A percentile compares a stretch with the other conserved stretches of the same genome.
Conservation (phyloP, 306 rosid species). For the Begonia fuchsioides region DNA sequence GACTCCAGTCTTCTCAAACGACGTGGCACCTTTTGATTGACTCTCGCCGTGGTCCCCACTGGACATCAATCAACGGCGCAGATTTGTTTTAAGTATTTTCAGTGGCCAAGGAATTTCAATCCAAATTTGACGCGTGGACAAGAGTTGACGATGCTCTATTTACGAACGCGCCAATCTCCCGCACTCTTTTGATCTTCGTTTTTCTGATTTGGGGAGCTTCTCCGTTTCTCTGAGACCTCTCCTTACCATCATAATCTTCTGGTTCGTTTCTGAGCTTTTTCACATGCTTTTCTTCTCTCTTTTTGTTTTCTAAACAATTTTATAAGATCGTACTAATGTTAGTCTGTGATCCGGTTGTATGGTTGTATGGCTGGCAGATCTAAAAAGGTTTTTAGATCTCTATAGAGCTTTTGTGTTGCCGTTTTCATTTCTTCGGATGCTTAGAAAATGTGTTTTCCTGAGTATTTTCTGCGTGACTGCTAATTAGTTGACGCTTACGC, state of each 20-base stretch:
- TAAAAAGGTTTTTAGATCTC: background rate
- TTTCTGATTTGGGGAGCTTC: conserved; percentile 21
- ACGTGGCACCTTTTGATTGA: no score
- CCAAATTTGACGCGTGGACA: background rate
- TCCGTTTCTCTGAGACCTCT: conserved; percentile 3
- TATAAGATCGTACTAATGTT: no score
- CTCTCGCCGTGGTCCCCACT: no score
- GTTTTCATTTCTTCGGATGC: background rate
- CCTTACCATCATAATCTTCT: conserved; percentile 8
- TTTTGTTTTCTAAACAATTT: conserved; percentile 2
- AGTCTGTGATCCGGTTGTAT: conserved; percentile 1
- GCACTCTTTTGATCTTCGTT: conserved; percentile 7
- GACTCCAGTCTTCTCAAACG: no score
- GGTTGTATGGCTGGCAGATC: conserved; percentile 10
- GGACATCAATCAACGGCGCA: no score
- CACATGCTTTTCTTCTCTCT: background rate
- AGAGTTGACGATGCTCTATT: background rate
- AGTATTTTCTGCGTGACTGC: background rate
- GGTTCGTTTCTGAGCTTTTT: conserved; percentile 9
- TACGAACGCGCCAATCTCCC: conserved; percentile 1
- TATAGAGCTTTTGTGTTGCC: background rate
- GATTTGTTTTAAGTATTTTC: background rate
- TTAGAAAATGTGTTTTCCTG: background rate
- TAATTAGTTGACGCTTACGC: background rate
- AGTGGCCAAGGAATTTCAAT: background rate